Base-by-base conservation (phyloP, 805 yeast species). In the Candida boleticola region DNA sequence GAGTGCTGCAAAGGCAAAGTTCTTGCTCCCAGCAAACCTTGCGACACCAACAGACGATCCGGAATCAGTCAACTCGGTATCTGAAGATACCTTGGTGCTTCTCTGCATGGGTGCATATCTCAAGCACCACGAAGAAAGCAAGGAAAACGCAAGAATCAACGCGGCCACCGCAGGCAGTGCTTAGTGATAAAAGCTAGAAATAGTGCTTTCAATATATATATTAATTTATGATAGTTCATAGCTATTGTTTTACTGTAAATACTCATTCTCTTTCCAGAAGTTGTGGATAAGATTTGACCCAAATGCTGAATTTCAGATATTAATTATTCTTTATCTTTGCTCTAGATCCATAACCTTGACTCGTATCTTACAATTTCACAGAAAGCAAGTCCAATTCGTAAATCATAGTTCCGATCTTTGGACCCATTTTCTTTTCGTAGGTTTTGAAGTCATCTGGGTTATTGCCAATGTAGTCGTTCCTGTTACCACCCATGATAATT, bases 401-500 rank as follows among this genome's bases (percentile, higher is more conserved):
- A 16, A 85, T 71, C 63, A 76, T 73, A 30, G 80, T 80, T 39
- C 84, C 87, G 21, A 55, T 43, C 34, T 61, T 65, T 22, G 55
- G 73, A 40, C 78, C 79, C 52, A 77, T 74, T 48, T 68, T 77
- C 7, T 63, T 66, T 41, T 69, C 77, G 38, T 77, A 73, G 13
- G 81, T 77, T 41, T 78, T 79, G 43, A 76, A 66, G 55, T 79
- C 71, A 31, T 51, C 69, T 5, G 63, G 67, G 44, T 71, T 74
- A 19, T 70, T 71, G 21, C 66, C 57, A 34, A 83, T 81, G 53
- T 77, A 81, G 56, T 85, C 92, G 48, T 79, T 76, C 50, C 81
- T 77, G 61, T 89, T 96, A 44, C 99, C 98, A 34, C 99, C 99
- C 86, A 95, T 83, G 13, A 92, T 78, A 10, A 90, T 58, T 27